These are phyloP conservation scores for Pseudogymnoascus sp. DNA, from an alignment of 2,329 filamentous ascomycete species.

Conservation along the genomic window DNA sequence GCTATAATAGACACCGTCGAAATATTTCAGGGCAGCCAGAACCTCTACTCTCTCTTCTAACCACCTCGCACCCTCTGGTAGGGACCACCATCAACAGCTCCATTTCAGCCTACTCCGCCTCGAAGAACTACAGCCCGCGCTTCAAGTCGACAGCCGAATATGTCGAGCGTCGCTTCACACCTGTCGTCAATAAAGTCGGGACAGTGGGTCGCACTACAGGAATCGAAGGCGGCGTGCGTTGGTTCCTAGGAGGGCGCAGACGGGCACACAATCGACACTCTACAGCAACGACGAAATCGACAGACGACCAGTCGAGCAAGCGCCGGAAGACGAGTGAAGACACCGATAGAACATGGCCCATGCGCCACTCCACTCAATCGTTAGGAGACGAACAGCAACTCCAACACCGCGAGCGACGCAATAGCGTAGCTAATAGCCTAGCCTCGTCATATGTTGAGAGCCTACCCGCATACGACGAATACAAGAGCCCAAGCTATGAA, in stretches of 20 bases:
- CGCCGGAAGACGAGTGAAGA: conserved; percentile 48
- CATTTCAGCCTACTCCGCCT: conserved; percentile 74
- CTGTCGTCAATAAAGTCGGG: conserved; percentile 78
- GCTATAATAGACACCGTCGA: conserved; percentile 8
- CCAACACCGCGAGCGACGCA: conserved; percentile 23
- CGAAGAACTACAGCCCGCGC: conserved; percentile 83
- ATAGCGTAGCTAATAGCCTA: conserved; percentile 18
- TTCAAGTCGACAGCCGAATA: conserved; percentile 88
- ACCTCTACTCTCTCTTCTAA: conserved; percentile 77
- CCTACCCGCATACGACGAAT: conserved; percentile 76
- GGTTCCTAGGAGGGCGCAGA: conserved; percentile 59
- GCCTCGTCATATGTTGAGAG: conserved; percentile 52
- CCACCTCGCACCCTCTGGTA: conserved; percentile 78
- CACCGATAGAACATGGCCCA: conserved; percentile 26
- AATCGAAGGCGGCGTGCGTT: conserved; percentile 77
- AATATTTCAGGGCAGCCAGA: conserved; percentile 45
- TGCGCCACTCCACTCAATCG: conserved; percentile 26
- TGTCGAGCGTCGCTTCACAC: conserved; percentile 79
- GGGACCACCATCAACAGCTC: conserved; percentile 79
- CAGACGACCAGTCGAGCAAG: conserved; percentile 42
- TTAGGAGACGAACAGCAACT: conserved; percentile 19
- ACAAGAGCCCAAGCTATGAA: conserved; percentile 66
- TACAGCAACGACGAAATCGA: conserved; percentile 39
- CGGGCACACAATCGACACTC: conserved; percentile 28
- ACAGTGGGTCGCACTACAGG: conserved; percentile 78